Conservation (phyloP, 2,329 filamentous ascomycete species). For the Microascus cirrosus region DNA sequence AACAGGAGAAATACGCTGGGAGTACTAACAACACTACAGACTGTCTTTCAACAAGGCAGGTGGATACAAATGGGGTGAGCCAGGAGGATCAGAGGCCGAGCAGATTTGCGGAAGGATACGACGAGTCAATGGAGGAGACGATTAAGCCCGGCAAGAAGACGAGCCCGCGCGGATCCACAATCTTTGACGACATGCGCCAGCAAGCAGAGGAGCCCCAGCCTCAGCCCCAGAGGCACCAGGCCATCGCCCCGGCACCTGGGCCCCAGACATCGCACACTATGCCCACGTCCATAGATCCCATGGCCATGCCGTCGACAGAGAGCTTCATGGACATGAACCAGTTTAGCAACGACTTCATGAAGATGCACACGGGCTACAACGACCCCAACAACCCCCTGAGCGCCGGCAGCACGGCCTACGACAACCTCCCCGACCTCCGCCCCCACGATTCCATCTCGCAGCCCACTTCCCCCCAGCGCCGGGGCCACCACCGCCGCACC, state of each 20-base stretch:
- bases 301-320: constrained; percentile 31
- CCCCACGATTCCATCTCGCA: constrained; percentile 4
- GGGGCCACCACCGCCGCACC: constrained; percentile 36
- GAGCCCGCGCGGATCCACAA: constrained; percentile 30
- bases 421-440: constrained; percentile 13
- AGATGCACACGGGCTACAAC: constrained; percentile 15
- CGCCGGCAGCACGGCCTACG: neutral
- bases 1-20: neutral
- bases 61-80: neutral
- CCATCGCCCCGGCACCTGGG: constrained; percentile 6
- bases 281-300: constrained; percentile 25
- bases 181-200: constrained; percentile 49
- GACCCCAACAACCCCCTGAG: constrained; percentile 2
- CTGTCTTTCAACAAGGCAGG: neutral
- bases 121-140: constrained; percentile 57
- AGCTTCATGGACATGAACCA: constrained; percentile 46
- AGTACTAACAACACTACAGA: neutral
- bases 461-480: constrained; percentile 8
- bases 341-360: constrained; percentile 32
- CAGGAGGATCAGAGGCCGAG: constrained; percentile 22
- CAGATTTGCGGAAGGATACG: constrained; percentile 49
- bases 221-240: constrained; percentile 4
- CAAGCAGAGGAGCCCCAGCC: constrained; percentile 31
- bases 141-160: constrained; percentile 39
- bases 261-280: constrained; percentile 21